Percentiles rank a stretch among this genome's conserved stretches.
Evolutionary conservation across 2,329 filamentous ascomycete species (phyloP).

Genomic region (Pyricularia sp.): DNA sequence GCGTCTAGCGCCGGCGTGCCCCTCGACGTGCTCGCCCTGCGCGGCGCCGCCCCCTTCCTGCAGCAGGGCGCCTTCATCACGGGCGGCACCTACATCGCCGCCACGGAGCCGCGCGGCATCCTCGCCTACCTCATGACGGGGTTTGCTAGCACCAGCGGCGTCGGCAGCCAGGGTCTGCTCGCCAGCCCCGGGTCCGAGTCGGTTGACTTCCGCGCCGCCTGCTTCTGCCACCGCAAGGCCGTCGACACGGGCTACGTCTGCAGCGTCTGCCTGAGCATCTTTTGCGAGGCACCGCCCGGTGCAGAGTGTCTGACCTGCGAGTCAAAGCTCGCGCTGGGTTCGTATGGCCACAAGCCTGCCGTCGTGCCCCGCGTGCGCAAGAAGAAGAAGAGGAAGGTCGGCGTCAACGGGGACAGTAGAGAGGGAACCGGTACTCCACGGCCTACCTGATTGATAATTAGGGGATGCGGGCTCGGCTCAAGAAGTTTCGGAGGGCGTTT

Average conservation of each 20-base stretch:
- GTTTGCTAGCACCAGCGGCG: constrained; percentile 40
- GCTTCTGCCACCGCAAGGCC: constrained; percentile 88
- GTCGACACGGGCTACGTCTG: constrained; percentile 93
- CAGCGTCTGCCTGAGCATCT: constrained; percentile 92
- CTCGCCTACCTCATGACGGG: constrained; percentile 93
- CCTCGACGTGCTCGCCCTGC: constrained; percentile 83
- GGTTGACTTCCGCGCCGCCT: constrained; percentile 96
- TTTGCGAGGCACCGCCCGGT: constrained; percentile 56
- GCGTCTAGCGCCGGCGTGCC: constrained; percentile 81
- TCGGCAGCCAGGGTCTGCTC: constrained; percentile 28
- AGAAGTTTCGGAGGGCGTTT: neutral
- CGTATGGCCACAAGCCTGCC: constrained; percentile 68
- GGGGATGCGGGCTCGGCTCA: neutral
- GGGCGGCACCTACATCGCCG: constrained; percentile 44
- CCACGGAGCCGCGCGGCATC: constrained; percentile 56
- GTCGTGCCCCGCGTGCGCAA: constrained; percentile 64
- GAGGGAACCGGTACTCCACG: constrained; percentile 47
- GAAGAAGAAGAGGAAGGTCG: constrained; percentile 58
- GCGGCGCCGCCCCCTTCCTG: constrained; percentile 80
- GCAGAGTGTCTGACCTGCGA: constrained; percentile 77
- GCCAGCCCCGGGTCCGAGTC: constrained; percentile 73
- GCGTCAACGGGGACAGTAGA: constrained; percentile 37
- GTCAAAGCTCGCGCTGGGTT: constrained; percentile 64
- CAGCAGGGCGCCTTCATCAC: constrained; percentile 74
- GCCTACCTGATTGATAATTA: neutral